Percentiles rank a stretch among this genome's conserved stretches.
Evolutionary conservation across 306 rosid genomes (phyloP).

Genomic region (Vigna mungo): DNA sequence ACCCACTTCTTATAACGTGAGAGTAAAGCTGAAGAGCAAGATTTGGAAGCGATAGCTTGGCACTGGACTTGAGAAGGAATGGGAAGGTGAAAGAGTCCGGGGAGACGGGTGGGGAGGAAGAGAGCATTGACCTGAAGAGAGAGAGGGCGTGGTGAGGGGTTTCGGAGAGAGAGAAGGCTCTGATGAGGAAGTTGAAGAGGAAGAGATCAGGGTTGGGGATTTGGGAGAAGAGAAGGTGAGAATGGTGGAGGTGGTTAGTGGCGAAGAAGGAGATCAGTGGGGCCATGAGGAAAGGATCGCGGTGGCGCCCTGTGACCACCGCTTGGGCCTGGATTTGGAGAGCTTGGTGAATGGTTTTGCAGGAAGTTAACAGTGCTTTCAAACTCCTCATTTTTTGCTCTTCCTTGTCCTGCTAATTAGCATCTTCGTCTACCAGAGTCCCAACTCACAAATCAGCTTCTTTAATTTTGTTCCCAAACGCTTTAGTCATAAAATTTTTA

Average conservation of each 20-base stretch:
- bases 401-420: background rate
- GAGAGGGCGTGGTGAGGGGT: constrained; percentile 39
- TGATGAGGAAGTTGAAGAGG: constrained; percentile 53
- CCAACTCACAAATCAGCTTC: no score
- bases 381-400: background rate
- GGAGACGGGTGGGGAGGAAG: constrained; percentile 7
- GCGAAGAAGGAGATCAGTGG: constrained; percentile 47
- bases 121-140: constrained; percentile 53
- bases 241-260: constrained; percentile 16
- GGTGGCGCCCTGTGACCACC: constrained; percentile 41
- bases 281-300: constrained; percentile 42
- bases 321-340: constrained; percentile 54
- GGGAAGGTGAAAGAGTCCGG: constrained; percentile 56
- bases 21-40: constrained; percentile 49
- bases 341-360: constrained; percentile 47
- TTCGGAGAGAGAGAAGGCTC: constrained; percentile 41
- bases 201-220: constrained; percentile 48
- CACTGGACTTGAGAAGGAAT: constrained; percentile 50
- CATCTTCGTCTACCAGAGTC: background rate
- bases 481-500: no score
- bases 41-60: constrained; percentile 9
- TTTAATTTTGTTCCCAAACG: no score
- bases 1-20: constrained; percentile 48
- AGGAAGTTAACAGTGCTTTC: constrained; percentile 45
- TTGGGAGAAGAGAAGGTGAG: constrained; percentile 47